phyloP scores from a whole-genome alignment of 495 filamentous ascomycete species.

The Annulohypoxylon maeteangense region DNA sequence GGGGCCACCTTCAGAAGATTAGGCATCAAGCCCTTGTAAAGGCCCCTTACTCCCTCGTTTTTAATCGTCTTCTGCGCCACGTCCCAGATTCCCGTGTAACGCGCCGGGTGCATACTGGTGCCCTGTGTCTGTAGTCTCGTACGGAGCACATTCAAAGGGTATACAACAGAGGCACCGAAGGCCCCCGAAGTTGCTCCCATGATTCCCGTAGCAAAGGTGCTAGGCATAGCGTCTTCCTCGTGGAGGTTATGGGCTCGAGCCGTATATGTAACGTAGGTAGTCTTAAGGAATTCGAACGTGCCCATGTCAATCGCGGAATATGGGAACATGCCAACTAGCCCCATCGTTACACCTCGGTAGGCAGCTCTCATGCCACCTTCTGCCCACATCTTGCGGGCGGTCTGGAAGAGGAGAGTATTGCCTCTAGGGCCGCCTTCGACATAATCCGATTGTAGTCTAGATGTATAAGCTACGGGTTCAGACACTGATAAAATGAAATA shows the following conservation, averaged over 20 bases:
- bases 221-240: slow-evolving; percentile 82
- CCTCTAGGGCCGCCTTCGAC: slow-evolving; percentile 85
- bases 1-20: slow-evolving; percentile 97
- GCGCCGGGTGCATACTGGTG: slow-evolving; percentile 88
- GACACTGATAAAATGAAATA: slow-evolving; percentile 14
- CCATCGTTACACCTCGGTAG: slow-evolving; percentile 93
- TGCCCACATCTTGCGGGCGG: slow-evolving; percentile 84
- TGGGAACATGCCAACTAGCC: slow-evolving; percentile 94
- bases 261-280: slow-evolving; percentile 71
- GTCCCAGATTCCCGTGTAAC: slow-evolving; percentile 88
- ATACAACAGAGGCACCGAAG: slow-evolving; percentile 92
- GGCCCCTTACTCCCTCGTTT: slow-evolving; percentile 83
- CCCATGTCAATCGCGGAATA: slow-evolving; percentile 97
- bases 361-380: slow-evolving; percentile 77
- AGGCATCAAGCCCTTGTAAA: slow-evolving; percentile 95
- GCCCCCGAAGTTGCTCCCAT: slow-evolving; percentile 92
- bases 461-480: slow-evolving; percentile 26
- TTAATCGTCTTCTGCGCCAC: slow-evolving; percentile 82
- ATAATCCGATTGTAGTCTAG: slow-evolving; percentile 91
- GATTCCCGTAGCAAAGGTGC: slow-evolving; percentile 79
- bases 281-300: slow-evolving; percentile 93
- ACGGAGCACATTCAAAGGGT: slow-evolving; percentile 93
- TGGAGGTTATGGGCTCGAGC: slow-evolving; percentile 75
- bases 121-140: slow-evolving; percentile 96
- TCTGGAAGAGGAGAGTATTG: slow-evolving; percentile 83